These are phyloP conservation scores for Trypanosoma scelopori DNA, from an alignment of 208 protist genomes.

Conservation along the genomic window DNA sequence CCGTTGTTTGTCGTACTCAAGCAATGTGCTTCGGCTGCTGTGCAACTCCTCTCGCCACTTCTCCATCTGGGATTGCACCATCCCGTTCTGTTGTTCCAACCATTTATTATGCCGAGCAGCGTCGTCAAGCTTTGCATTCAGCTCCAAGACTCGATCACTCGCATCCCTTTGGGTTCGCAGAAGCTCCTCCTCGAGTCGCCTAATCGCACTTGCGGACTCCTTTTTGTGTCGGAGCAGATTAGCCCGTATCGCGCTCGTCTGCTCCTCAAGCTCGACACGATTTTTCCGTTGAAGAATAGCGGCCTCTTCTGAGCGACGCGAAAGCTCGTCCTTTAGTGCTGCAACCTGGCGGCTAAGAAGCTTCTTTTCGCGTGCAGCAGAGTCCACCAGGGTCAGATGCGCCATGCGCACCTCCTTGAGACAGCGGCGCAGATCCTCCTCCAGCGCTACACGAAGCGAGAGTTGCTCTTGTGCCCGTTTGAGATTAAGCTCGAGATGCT, in stretches of 20 bases:
- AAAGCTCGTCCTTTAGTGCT: conserved; percentile 80
- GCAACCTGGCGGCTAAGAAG: conserved; percentile 40
- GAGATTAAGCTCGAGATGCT: conserved; percentile 24
- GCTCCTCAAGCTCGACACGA: conserved; percentile 25
- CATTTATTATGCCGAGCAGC: conserved; percentile 14
- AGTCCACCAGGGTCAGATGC: conserved; percentile 8
- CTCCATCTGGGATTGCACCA: not conserved
- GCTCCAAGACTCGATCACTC: conserved; percentile 11
- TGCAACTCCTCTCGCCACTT: conserved; percentile 10
- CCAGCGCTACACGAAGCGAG: conserved; percentile 40
- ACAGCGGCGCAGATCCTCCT: conserved; percentile 54
- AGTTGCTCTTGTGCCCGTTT: conserved; percentile 50
- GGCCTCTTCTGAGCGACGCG: conserved; percentile 53
- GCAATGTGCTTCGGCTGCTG: not conserved
- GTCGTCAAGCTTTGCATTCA: conserved; percentile 12
- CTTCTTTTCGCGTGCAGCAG: conserved; percentile 17
- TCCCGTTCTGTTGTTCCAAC: conserved; percentile 20
- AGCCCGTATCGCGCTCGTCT: conserved; percentile 31
- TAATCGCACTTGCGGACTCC: conserved; percentile 17
- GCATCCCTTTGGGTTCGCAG: conserved; percentile 3
- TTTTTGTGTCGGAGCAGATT: conserved; percentile 22
- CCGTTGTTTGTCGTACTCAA: conserved; percentile 4
- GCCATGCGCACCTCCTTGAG: conserved; percentile 42
- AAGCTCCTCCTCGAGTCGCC: conserved; percentile 25
- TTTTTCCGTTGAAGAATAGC: conserved; percentile 34